Base-by-base conservation (phyloP, 2,329 filamentous ascomycete species). In the Aureobasidium musti region DNA sequence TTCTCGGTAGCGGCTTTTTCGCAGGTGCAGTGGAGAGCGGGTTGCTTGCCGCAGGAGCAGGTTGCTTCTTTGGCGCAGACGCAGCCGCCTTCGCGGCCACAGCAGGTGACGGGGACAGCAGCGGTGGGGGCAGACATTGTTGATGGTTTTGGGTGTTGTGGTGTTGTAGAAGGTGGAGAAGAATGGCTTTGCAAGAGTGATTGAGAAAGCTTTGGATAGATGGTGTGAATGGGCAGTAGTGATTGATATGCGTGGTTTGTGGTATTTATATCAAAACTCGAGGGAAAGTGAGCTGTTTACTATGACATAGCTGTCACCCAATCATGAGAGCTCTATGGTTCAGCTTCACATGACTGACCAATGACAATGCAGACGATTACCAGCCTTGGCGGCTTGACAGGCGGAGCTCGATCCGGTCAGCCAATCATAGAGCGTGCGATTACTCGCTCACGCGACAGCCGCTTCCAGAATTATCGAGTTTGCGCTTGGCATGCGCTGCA, bases 41-140 rank as follows among this genome's bases (percentile, higher is more conserved):
- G 86, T 77, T 95, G 86, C 82, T 97, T 88, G 75, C 94, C 94
- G 78, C 94, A 98, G 19, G 91, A 96, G 86, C 92, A 97, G 68
- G 79, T 86, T 69, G 86, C 84, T 72, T 87, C 83, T 43, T 71
- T 69, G 45, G 75, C 82, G 73, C 86, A 88, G 73, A 80, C 78
- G 72, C 80, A 81, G 70, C 81, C 80, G 72, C 83, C 73, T 21
- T 73, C 80, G 72, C 83, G 83, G 77, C 83, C 83, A 78, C 86
- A 88, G 84, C 86, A 88, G 72, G 82, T 84, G 53, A 76, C 73
- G 66, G 83, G 83, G 71, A 82, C 75, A 67, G 80, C 76, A 64
- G 75, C 69, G 61, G 72, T 73, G 39, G 76, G 71, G 54, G 72
- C 71, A 71, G 78, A 76, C 80, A 82, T 81, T 59, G 65, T 77